Conservation (phyloP, 176 grass and related monocot genomes). For the Themeda triandra region DNA sequence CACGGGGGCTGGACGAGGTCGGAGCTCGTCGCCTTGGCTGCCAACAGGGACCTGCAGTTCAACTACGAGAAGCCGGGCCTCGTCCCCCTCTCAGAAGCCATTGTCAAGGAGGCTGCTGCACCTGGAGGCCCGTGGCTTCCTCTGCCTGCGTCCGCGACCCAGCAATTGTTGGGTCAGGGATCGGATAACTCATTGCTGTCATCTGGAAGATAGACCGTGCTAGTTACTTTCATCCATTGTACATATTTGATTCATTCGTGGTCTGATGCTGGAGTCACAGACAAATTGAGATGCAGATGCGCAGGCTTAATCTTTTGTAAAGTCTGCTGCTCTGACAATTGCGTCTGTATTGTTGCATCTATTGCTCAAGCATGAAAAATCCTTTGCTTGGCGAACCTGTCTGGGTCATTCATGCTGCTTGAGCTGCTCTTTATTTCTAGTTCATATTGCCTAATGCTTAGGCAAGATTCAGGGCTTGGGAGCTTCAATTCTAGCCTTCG, state of each 20-base stretch:
- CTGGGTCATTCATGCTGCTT: not conserved
- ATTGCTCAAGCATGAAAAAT: not conserved
- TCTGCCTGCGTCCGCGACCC: not conserved
- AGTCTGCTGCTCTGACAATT: conserved; percentile 16
- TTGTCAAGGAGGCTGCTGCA: conserved; percentile 18
- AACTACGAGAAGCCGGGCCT: conserved; percentile 43
- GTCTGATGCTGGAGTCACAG: not conserved
- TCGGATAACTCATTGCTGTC: conserved; percentile 42
- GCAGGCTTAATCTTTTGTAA: conserved; percentile 40
- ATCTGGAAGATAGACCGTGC: conserved; percentile 39
- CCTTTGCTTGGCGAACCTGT: conserved; percentile 15
- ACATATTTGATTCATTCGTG: conserved; percentile 31
- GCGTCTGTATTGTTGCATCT: conserved; percentile 4
- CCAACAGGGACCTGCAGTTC: conserved; percentile 76
- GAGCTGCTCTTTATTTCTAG: not conserved
- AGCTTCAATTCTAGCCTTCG: no score
- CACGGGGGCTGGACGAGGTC: conserved; percentile 72
- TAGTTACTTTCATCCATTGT: conserved; percentile 11
- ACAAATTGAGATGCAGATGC: conserved; percentile 15
- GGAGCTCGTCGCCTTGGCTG: conserved; percentile 68
- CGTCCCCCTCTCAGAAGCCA: conserved; percentile 24
- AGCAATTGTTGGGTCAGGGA: not conserved
- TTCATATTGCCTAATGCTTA: not conserved
- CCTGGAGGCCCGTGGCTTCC: conserved; percentile 32
- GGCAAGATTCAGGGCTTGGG: not conserved